Percentiles rank a stretch among this genome's conserved stretches.
Conservation (phyloP, 768 basidiomycete genomes). For the Boletus tylopilopsis region DNA sequence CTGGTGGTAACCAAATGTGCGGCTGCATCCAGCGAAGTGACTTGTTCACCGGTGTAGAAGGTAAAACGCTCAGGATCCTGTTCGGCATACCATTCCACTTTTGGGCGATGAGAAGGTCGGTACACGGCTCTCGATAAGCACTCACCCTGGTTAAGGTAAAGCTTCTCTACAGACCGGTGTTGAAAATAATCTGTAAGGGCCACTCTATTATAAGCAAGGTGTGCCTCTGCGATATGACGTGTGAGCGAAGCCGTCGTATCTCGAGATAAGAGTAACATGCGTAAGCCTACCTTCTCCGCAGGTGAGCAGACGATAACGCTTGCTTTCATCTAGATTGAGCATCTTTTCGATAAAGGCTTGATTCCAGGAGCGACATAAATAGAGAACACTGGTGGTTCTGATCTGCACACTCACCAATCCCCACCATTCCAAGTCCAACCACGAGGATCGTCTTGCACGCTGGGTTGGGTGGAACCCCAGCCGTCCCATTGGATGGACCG, state of each 20-base stretch:
- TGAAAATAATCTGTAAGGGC: slow-evolving; percentile 57
- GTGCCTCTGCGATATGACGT: slow-evolving; percentile 27
- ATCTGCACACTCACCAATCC: slow-evolving; percentile 2
- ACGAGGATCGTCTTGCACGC: slow-evolving; percentile 4
- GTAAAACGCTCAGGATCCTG: slow-evolving; percentile 55
- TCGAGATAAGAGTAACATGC: slow-evolving; percentile 19
- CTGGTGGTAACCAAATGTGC: slow-evolving; percentile 45
- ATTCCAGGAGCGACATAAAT: background rate
- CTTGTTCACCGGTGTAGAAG: slow-evolving; percentile 49
- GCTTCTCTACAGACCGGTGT: slow-evolving; percentile 52
- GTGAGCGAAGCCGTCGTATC: slow-evolving; percentile 14
- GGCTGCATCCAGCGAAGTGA: slow-evolving; percentile 36
- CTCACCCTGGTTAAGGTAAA: slow-evolving; percentile 53
- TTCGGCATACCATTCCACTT: slow-evolving; percentile 54
- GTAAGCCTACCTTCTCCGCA: slow-evolving; percentile 50
- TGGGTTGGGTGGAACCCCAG: background rate
- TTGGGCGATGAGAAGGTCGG: background rate
- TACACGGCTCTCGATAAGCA: background rate
- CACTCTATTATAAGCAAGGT: slow-evolving; percentile 53
- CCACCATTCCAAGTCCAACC: slow-evolving; percentile 10
- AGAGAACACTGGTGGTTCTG: background rate
- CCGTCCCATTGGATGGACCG: background rate
- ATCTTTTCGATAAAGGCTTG: slow-evolving; percentile 67
- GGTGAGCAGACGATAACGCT: slow-evolving; percentile 51
- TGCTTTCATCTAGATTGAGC: slow-evolving; percentile 48